These are phyloP conservation scores for Xylaria sp. DNA, from an alignment of 2,329 filamentous ascomycete genomes.

Conservation along the genomic window DNA sequence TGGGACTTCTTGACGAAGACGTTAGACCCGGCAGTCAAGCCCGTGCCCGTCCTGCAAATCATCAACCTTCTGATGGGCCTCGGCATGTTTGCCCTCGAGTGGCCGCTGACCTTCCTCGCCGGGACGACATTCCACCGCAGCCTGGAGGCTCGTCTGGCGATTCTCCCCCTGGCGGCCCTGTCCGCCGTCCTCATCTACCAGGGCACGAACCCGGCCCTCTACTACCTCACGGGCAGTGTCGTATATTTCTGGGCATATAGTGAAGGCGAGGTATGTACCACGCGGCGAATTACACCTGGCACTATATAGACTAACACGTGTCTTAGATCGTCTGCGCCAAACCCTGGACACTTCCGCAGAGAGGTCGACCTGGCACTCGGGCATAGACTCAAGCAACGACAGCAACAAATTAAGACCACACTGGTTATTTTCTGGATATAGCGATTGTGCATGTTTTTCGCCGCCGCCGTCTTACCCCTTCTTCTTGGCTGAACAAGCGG, in stretches of 20 bases:
- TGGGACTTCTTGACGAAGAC: slow-evolving; percentile 96
- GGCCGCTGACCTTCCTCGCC: slow-evolving; percentile 82
- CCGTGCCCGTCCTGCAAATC: slow-evolving; percentile 87
- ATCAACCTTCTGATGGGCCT: slow-evolving; percentile 88
- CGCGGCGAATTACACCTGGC: not conserved
- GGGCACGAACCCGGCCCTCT: slow-evolving; percentile 88
- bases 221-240: slow-evolving; percentile 85
- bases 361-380: slow-evolving; percentile 50
- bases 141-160: slow-evolving; percentile 83
- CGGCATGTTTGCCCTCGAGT: slow-evolving; percentile 85
- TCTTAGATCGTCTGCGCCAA: slow-evolving; percentile 72
- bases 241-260: slow-evolving; percentile 98
- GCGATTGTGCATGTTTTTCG: slow-evolving; percentile 6
- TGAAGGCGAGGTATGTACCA: slow-evolving; percentile 85
- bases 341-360: slow-evolving; percentile 75
- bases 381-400: slow-evolving; percentile 7
- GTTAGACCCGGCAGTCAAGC: slow-evolving; percentile 85
- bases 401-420: not conserved
- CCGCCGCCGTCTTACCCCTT: not conserved
- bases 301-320: slow-evolving; percentile 15
- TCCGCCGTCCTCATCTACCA: slow-evolving; percentile 86
- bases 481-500: not conserved
- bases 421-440: not conserved
- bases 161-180: slow-evolving; percentile 82
- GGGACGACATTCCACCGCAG: slow-evolving; percentile 84